A percentile compares a stretch with the other conserved stretches of the same genome.
Evolutionary conservation across 2,329 filamentous ascomycete genomes (phyloP).

Genomic region (Bipolaris gigantea): DNA sequence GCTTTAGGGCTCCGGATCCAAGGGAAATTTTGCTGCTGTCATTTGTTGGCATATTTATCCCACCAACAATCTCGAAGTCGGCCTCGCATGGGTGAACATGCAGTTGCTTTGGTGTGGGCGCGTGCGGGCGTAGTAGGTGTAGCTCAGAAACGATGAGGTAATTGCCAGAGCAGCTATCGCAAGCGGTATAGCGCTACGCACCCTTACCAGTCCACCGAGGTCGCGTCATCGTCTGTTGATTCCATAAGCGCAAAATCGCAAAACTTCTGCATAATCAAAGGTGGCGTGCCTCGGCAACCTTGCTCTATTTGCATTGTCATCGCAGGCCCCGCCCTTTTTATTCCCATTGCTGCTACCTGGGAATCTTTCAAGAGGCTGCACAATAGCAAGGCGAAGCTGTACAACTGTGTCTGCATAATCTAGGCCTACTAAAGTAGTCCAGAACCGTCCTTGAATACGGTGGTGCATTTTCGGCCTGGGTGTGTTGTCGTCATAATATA

Average conservation of each 20-base stretch:
- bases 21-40: constrained; percentile 3
- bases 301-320: background rate
- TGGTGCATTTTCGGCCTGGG: constrained; percentile 13
- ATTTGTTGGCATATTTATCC: constrained; percentile 15
- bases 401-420: constrained; percentile 10
- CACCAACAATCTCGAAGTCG: constrained; percentile 7
- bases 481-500: constrained; percentile 39
- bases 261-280: constrained; percentile 15
- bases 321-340: background rate
- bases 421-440: constrained; percentile 37
- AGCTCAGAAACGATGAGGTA: constrained; percentile 29
- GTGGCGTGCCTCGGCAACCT: constrained; percentile 5
- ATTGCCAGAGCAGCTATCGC: constrained; percentile 17
- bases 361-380: constrained; percentile 3
- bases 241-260: constrained; percentile 26
- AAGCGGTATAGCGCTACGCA: constrained; percentile 23
- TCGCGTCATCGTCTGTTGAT: constrained; percentile 14
- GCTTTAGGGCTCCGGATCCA: constrained; percentile 6
- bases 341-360: constrained; percentile 12
- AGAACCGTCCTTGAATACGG: constrained; percentile 16
- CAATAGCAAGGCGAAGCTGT: constrained; percentile 3
- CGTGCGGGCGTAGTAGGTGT: constrained; percentile 10
- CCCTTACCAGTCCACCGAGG: constrained; percentile 10
- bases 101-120: constrained; percentile 6
- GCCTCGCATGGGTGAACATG: constrained; percentile 5